These are phyloP conservation scores for Hypoxylon lienhwacheense DNA, from an alignment of 495 filamentous ascomycete genomes.

Conservation along the genomic window DNA sequence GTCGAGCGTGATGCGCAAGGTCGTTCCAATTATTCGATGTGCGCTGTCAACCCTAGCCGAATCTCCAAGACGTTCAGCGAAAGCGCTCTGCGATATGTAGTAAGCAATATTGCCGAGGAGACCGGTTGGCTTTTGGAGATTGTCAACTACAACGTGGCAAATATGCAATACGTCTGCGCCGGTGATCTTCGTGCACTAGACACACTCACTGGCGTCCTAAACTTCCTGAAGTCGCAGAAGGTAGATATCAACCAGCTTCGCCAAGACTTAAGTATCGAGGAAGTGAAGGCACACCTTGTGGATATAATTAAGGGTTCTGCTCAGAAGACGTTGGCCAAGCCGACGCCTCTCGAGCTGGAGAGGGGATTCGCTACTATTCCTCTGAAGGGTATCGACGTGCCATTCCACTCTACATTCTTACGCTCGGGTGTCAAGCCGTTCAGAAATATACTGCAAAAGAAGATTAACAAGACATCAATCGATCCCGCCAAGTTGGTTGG, in stretches of 20 bases:
- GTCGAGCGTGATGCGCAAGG: constrained; percentile 93
- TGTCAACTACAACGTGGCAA: constrained; percentile 98
- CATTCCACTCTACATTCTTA: constrained; percentile 98
- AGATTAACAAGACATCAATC: constrained; percentile 98
- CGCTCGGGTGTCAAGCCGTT: constrained; percentile 98
- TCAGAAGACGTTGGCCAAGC: constrained; percentile 82
- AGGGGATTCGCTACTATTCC: constrained; percentile 97
- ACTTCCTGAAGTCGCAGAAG: constrained; percentile 93
- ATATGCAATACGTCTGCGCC: constrained; percentile 98
- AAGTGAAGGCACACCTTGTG: constrained; percentile 79
- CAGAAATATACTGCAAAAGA: constrained; percentile 95
- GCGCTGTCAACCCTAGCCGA: constrained; percentile 94
- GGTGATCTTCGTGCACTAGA: constrained; percentile 96
- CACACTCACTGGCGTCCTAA: constrained; percentile 86
- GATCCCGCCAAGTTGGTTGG: constrained; percentile 94
- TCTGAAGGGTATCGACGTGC: constrained; percentile 94
- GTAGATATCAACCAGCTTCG: constrained; percentile 93
- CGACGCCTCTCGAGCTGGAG: constrained; percentile 81
- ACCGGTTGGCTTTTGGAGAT: constrained; percentile 96
- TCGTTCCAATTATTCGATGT: constrained; percentile 97
- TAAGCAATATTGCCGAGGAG: constrained; percentile 86
- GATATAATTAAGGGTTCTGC: constrained; percentile 84
- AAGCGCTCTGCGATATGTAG: constrained; percentile 91
- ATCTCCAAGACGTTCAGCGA: constrained; percentile 98
- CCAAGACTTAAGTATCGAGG: constrained; percentile 71